Base-by-base conservation (phyloP, 2,329 filamentous ascomycete species). In the Shiraia bambusicola region DNA sequence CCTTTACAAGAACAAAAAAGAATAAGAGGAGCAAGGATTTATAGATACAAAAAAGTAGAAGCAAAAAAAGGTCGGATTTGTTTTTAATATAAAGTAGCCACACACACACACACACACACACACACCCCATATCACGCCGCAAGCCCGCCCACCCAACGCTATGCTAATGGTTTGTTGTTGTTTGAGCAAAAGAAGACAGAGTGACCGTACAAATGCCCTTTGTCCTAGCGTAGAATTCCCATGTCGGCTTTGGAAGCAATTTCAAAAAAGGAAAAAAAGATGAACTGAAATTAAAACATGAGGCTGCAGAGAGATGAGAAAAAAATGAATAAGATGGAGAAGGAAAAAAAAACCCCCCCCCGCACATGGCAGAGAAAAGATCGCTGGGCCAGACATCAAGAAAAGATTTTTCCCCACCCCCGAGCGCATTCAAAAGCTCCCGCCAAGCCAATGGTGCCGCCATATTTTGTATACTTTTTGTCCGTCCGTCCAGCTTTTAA, bases 401-500 rank as follows among this genome's bases (percentile, higher is more conserved):
- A 45, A 52, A 34, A 38, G 47, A 26, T 22, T 22, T 22, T 22
- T 22, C 8, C 19, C 19, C 44, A 47, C 49, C 48, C 35, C 52
- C 43, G 22, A 49, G 30, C 52, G 45, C 51, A 45, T 46, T 44
- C 52, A 56, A 50, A 55, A 49, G 45, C 48, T 50, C 48, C 42
- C 38, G 40, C 49, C 49, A 47, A 49, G 47, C 45, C 50, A 45
- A 35, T 56, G 52, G 53, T 54, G 51, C 56, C 51, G 47, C 52
- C 53, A 38, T 55, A 49, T 55, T 49, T 58, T 59, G 52, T 56
- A n/a, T n/a, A 53, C 49, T 58, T 63, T 65, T 66, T 45, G 46
- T 38, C 55, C 52, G 35, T 57, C 54, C 58, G 49, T 40, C 46
- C 46, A 34, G 52, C 52, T 62, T 63, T 59, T 65, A 49, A 42